Conservation (phyloP, 441 rosid species). For the Cnidoscolus chayamansa region DNA sequence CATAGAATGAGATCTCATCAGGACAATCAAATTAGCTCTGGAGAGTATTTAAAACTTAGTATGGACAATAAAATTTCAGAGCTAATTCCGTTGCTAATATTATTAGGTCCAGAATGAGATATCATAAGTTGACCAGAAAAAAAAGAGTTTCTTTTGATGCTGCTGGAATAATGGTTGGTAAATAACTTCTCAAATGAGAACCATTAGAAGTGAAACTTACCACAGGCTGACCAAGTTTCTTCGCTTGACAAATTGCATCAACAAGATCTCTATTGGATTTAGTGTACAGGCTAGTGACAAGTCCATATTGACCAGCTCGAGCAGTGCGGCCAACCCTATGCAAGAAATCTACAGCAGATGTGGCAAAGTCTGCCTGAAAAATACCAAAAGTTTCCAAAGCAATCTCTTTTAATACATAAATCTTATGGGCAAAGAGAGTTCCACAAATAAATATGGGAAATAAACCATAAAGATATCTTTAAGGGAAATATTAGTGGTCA, state of each 20-base stretch:
- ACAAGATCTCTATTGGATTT: conserved; percentile 71
- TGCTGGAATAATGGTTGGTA: background rate
- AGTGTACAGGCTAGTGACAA: conserved; percentile 82
- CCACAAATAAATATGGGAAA: background rate
- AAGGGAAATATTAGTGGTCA: background rate
- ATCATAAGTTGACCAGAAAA: too few relatives aligned
- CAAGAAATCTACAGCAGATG: conserved; percentile 87
- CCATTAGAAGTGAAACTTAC: conserved; percentile 39
- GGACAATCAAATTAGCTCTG: too few relatives aligned
- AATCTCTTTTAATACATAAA: conserved; percentile 4
- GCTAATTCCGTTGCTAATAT: too few relatives aligned
- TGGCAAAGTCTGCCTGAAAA: conserved; percentile 88
- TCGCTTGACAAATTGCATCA: conserved; percentile 66
- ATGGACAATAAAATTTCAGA: too few relatives aligned
- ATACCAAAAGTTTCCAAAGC: conserved; percentile 18
- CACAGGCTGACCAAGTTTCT: conserved; percentile 72
- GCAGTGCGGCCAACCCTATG: conserved; percentile 94
- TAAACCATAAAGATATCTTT: background rate
- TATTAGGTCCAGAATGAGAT: too few relatives aligned
- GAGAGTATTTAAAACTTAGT: too few relatives aligned
- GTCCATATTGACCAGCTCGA: conserved; percentile 88
- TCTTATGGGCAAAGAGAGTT: background rate
- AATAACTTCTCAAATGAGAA: conserved; percentile 7
- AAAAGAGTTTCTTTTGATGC: background rate
- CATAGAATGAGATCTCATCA: too few relatives aligned